Conservation (phyloP, 2,329 filamentous ascomycete genomes). For the Phyllosticta citrichinensis region DNA sequence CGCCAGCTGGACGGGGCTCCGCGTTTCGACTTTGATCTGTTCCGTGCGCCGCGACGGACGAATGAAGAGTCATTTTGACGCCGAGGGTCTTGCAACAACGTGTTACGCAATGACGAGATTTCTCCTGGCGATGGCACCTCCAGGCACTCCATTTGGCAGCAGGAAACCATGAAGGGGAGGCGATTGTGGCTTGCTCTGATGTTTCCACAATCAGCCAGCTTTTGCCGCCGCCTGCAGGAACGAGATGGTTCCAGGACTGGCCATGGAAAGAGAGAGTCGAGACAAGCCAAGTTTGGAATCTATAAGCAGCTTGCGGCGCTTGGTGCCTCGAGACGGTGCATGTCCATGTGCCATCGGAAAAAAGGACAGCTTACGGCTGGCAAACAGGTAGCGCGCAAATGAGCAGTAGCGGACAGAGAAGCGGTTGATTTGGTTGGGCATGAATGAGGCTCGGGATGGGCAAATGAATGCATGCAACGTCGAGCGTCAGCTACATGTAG, state of each 20-base stretch:
- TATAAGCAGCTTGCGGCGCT: neutral
- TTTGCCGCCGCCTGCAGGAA: neutral
- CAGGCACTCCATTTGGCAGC: neutral
- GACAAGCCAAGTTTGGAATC: neutral
- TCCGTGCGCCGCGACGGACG: neutral
- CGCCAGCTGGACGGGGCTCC: neutral
- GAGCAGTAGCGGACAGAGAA: neutral
- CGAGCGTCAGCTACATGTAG: neutral
- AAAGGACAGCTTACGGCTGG: neutral
- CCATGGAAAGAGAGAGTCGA: neutral
- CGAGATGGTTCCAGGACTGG: neutral
- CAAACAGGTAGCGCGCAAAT: neutral
- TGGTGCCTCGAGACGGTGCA: neutral
- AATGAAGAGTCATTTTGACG: neutral
- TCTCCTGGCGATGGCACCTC: conserved; percentile 1
- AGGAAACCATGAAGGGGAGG: neutral
- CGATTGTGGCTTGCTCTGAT: neutral
- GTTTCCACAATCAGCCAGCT: neutral
- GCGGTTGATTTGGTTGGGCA: neutral
- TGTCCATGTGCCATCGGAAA: neutral
- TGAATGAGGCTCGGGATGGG: neutral
- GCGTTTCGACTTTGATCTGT: neutral
- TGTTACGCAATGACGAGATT: conserved; percentile 8
- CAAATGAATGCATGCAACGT: neutral
- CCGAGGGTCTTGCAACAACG: neutral